A percentile compares a stretch with the other conserved stretches of the same genome.
Conservation (phyloP, 1,139 yeast genomes). For the Yamadazyma aaseri region DNA sequence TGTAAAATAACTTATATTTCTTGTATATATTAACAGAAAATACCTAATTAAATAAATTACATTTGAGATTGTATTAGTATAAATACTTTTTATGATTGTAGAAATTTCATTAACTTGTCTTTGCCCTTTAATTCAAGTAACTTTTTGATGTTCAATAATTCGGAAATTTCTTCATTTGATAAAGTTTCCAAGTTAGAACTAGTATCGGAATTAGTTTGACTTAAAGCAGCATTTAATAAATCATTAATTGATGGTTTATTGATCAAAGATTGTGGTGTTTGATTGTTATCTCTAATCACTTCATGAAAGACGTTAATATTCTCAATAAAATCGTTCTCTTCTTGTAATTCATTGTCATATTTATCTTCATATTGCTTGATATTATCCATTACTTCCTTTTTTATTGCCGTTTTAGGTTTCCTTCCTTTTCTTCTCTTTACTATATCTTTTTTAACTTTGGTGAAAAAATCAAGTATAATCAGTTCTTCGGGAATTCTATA, state of each 20-base stretch:
- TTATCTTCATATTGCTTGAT: conserved; percentile 24
- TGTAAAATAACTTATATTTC: conserved; percentile 2
- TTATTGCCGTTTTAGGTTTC: conserved; percentile 14
- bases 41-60: conserved; percentile 3
- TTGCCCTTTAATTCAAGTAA: conserved; percentile 69
- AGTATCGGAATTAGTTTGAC: neutral
- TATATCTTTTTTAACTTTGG: conserved; percentile 38
- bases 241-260: conserved; percentile 27
- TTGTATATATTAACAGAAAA: conserved; percentile 6
- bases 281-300: too few species aligned
- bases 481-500: conserved; percentile 73
- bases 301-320: conserved; percentile 21
- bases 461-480: conserved; percentile 71
- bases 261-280: neutral
- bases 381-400: conserved; percentile 24
- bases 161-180: conserved; percentile 41
- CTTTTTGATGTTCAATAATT: conserved; percentile 55
- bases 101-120: conserved; percentile 60
- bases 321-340: conserved; percentile 24
- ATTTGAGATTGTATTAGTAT: conserved; percentile 9
- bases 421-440: conserved; percentile 14
- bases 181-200: neutral
- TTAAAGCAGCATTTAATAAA: conserved; percentile 24
- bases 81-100: conserved; percentile 21
- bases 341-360: conserved; percentile 19